phyloP scores from a whole-genome alignment of 2,329 filamentous ascomycete species.

The Rugonectria rugulosa region DNA sequence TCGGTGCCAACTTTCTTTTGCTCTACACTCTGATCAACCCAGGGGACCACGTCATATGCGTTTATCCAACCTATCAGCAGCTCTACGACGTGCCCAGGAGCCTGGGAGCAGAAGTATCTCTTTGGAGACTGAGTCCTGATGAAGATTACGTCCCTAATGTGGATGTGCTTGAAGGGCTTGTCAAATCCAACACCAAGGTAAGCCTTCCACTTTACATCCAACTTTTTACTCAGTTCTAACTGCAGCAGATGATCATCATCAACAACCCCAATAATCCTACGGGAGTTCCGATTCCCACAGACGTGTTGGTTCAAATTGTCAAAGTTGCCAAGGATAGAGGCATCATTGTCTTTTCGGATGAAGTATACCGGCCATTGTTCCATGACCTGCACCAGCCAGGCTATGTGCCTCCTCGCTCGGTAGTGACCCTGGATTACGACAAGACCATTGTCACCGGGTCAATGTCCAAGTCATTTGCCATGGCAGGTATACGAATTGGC shows the following conservation, averaged over 20 bases:
- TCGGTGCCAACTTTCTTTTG: slow-evolving; percentile 83
- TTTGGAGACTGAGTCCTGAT: slow-evolving; percentile 75
- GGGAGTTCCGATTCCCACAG: slow-evolving; percentile 71
- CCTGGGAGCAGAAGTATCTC: slow-evolving; percentile 73
- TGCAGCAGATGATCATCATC: slow-evolving; percentile 52
- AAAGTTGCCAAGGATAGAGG: slow-evolving; percentile 67
- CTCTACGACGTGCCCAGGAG: slow-evolving; percentile 78
- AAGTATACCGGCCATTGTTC: slow-evolving; percentile 86
- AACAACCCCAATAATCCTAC: slow-evolving; percentile 87
- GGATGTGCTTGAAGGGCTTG: slow-evolving; percentile 68
- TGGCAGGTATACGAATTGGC: slow-evolving; percentile 82
- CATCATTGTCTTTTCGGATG: slow-evolving; percentile 76
- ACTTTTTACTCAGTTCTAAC: background rate
- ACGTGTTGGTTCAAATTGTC: slow-evolving; percentile 67
- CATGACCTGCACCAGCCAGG: slow-evolving; percentile 65
- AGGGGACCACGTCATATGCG: slow-evolving; percentile 84
- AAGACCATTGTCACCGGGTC: slow-evolving; percentile 77
- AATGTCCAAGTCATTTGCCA: slow-evolving; percentile 84
- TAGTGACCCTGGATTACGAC: slow-evolving; percentile 74
- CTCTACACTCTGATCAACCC: slow-evolving; percentile 72
- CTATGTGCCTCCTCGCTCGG: slow-evolving; percentile 64
- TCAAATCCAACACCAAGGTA: slow-evolving; percentile 75
- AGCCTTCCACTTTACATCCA: background rate
- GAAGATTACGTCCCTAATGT: slow-evolving; percentile 74
- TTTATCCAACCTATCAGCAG: slow-evolving; percentile 88